Conservation (phyloP, 371 early-diverging fungal genomes). For the Apophysomyces ossiformis region DNA sequence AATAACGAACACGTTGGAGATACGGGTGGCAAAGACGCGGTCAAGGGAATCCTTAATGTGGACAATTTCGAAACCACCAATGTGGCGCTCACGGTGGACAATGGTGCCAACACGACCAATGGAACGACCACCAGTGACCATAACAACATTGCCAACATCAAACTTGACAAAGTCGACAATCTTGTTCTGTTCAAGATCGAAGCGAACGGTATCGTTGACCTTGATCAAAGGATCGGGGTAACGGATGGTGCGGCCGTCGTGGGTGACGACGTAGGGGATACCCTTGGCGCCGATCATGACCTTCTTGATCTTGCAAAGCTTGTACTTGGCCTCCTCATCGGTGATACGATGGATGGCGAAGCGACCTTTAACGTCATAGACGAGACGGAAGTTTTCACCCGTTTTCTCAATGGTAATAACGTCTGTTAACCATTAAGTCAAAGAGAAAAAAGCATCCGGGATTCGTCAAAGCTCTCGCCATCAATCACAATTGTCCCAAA, state of each 20-base stretch:
- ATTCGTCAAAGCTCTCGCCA: conserved; percentile 57
- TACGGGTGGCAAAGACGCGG: conserved; percentile 90
- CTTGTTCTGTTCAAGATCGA: conserved; percentile 95
- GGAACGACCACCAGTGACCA: conserved; percentile 99
- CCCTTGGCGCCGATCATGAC: conserved; percentile 92
- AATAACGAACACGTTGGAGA: conserved; percentile 93
- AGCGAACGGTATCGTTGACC: conserved; percentile 99
- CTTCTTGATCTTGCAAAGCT: conserved; percentile 97
- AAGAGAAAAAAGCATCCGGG: conserved; percentile 49
- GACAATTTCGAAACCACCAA: conserved; percentile 97
- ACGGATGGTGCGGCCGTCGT: conserved; percentile 99
- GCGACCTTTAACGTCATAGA: conserved; percentile 99
- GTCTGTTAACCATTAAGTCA: conserved; percentile 53
- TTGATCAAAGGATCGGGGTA: conserved; percentile 99
- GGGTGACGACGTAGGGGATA: conserved; percentile 97
- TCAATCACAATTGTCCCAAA: conserved; percentile 27
- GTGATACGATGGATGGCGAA: conserved; percentile 99
- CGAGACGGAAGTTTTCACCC: conserved; percentile 99
- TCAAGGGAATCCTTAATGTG: conserved; percentile 92
- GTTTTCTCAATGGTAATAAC: conserved; percentile 99
- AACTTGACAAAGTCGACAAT: conserved; percentile 95
- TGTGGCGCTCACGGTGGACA: conserved; percentile 96
- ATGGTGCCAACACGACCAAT: conserved; percentile 99
- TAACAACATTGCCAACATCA: conserved; percentile 95
- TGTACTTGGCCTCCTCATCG: conserved; percentile 98